phyloP scores from a whole-genome alignment of 495 filamentous ascomycete genomes.

The Neurospora sp. region DNA sequence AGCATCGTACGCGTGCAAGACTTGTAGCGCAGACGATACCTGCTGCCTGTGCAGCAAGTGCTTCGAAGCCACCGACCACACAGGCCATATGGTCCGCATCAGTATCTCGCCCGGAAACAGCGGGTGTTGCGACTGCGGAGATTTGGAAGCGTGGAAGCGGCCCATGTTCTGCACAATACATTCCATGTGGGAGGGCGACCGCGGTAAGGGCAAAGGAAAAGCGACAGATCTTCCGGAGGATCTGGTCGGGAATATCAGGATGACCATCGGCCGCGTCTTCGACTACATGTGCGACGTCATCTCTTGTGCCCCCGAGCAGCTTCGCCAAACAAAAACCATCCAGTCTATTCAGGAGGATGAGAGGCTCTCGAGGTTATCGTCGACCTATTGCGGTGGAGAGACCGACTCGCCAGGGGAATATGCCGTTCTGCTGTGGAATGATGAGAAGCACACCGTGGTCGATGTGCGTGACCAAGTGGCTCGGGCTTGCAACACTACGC shows the following conservation, averaged over 20 bases:
- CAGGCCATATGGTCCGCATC: conserved; percentile 83
- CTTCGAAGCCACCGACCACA: conserved; percentile 91
- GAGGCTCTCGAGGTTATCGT: conserved; percentile 59
- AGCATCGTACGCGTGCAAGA: conserved; percentile 86
- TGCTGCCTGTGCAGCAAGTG: conserved; percentile 82
- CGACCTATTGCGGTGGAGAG: conserved; percentile 61
- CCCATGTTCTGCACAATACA: conserved; percentile 93
- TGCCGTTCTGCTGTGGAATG: conserved; percentile 90
- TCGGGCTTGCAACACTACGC: conserved; percentile 69
- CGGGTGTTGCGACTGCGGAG: conserved; percentile 95
- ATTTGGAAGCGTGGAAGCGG: conserved; percentile 81
- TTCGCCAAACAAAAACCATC: conserved; percentile 73
- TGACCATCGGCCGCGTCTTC: conserved; percentile 73
- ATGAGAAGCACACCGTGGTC: conserved; percentile 94
- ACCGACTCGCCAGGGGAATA: conserved; percentile 52
- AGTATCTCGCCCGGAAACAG: conserved; percentile 78
- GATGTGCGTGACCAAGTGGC: conserved; percentile 85
- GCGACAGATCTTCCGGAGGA: conserved; percentile 57
- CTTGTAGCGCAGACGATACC: conserved; percentile 80
- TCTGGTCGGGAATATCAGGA: conserved; percentile 60
- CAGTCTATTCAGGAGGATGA: conserved; percentile 76
- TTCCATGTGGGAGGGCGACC: conserved; percentile 46
- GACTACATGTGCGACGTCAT: conserved; percentile 97
- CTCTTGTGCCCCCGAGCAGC: conserved; percentile 91
- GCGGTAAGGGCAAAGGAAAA: conserved; percentile 56